Base-by-base conservation (phyloP, 192 early-diverging fungal genomes). In the Coemansia umbellata region DNA sequence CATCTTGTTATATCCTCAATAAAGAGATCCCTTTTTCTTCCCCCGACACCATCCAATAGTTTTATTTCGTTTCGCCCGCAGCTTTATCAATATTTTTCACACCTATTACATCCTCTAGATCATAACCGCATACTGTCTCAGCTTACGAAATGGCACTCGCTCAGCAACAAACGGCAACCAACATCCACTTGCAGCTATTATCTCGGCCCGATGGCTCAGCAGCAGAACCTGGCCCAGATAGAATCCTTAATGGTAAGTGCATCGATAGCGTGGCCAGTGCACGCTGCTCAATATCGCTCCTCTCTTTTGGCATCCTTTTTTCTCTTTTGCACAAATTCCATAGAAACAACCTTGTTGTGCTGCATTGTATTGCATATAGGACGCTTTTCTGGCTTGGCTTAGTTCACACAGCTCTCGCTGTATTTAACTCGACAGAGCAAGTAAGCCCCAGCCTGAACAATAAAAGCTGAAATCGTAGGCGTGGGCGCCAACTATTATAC, bases 1-100 rank as follows among this genome's bases (percentile, higher is more conserved):
- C n/a, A n/a, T n/a, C n/a, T n/a, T n/a, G n/a, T n/a, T n/a, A n/a
- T n/a, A n/a, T n/a, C n/a, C n/a, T n/a, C n/a, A n/a, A n/a, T n/a
- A n/a, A n/a, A 74, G 47, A n/a, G 71, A 63, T 40, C 54, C 50
- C 2, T 6, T 18, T 64, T 67, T 74, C 13, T 44, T 55, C 7
- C 8, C 21, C 4, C 48, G 49, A 17, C 62, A 54, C 27, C 22
- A 27, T 22, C 9, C 28, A 27, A 22, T 44, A 26, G 33, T 35
- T n/a, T 35, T 8, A 22, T 42, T 42, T 42, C 40, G n/a, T n/a
- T n/a, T n/a, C n/a, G n/a, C n/a, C n/a, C n/a, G n/a, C n/a, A n/a
- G n/a, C n/a, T n/a, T n/a, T n/a, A n/a, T n/a, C n/a, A n/a, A n/a
- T n/a, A n/a, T n/a, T n/a, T n/a, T n/a, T n/a, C n/a, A n/a, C n/a